Percentiles rank a stretch among this genome's conserved stretches.
Evolutionary conservation across 108 stramenopile species (phyloP).

Genomic region (Phaeodactylum tricornutum): DNA sequence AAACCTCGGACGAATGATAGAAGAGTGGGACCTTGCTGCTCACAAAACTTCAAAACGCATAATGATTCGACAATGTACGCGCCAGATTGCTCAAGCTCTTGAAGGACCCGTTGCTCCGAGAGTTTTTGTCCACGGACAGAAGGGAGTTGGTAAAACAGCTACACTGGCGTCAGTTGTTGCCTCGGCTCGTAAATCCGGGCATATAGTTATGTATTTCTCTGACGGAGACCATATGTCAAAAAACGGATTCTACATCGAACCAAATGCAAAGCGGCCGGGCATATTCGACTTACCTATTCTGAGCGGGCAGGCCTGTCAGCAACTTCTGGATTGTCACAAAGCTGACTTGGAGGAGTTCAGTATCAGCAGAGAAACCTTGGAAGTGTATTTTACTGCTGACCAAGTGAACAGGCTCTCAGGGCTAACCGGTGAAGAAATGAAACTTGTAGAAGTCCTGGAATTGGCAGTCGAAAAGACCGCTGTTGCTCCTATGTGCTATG

Average conservation of each 20-base stretch:
- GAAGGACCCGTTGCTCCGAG: constrained; percentile 20
- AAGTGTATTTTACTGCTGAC: constrained; percentile 38
- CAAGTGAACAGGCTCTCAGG: constrained; percentile 30
- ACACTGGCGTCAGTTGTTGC: constrained; percentile 63
- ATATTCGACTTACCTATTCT: constrained; percentile 67
- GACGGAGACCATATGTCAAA: constrained; percentile 62
- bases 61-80: constrained; percentile 48
- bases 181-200: constrained; percentile 57
- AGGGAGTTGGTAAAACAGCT: constrained; percentile 71
- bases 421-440: constrained; percentile 17
- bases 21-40: constrained; percentile 73
- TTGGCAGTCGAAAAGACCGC: constrained; percentile 29
- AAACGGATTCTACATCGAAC: constrained; percentile 55
- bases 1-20: constrained; percentile 61
- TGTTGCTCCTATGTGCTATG: constrained; percentile 58
- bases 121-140: constrained; percentile 48
- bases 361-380: constrained; percentile 26
- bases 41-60: constrained; percentile 63
- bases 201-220: constrained; percentile 66
- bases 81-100: constrained; percentile 31
- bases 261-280: constrained; percentile 34
- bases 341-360: constrained; percentile 34
- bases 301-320: constrained; percentile 46
- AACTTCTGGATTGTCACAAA: constrained; percentile 40
- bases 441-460: constrained; percentile 40